Evolutionary conservation across 1,284 basidiomycete genomes (phyloP).

Genomic region (Cryptococcus neoformans): DNA sequence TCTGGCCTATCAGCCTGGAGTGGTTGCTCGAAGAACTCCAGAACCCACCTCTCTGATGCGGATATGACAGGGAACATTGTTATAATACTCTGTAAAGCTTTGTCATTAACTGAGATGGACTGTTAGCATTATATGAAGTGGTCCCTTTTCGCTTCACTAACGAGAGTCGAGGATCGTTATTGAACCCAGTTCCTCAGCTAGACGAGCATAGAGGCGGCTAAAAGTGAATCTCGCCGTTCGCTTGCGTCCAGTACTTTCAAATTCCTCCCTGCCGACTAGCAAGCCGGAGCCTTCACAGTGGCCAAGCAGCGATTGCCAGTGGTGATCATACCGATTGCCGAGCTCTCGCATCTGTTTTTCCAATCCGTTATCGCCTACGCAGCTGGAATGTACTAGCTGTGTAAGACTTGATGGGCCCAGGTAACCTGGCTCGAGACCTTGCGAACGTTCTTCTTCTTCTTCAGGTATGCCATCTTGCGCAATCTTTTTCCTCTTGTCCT

Average conservation of each 20-base stretch:
- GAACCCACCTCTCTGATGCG: slow-evolving; percentile 3
- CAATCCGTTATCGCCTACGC: neutral
- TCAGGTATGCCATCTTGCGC: neutral
- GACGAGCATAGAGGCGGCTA: neutral
- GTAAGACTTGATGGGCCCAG: slow-evolving; percentile 6
- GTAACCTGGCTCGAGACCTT: slow-evolving; percentile 7
- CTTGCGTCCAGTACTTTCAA: too few species aligned
- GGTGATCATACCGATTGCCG: slow-evolving; percentile 2
- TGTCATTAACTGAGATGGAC: neutral
- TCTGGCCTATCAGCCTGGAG: neutral
- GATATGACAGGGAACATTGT: slow-evolving; percentile 9
- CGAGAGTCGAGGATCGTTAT: slow-evolving; percentile 3
- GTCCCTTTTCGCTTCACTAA: neutral
- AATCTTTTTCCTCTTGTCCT: slow-evolving; percentile 2
- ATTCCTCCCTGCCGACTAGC: slow-evolving; percentile 2
- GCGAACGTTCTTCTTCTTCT: neutral
- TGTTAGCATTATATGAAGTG: neutral
- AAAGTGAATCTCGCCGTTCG: too few species aligned
- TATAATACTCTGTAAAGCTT: slow-evolving; percentile 1
- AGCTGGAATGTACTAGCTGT: slow-evolving; percentile 2
- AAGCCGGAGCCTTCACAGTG: neutral
- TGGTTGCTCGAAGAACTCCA: neutral
- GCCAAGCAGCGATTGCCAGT: slow-evolving; percentile 2
- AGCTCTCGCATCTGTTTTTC: neutral
- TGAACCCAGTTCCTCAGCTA: slow-evolving; percentile 6